Percentiles rank a stretch among this genome's conserved stretches.
These are phyloP conservation scores for Omphalotus guepiniiformis DNA, from an alignment of 768 basidiomycete genomes.

Conservation along the genomic window DNA sequence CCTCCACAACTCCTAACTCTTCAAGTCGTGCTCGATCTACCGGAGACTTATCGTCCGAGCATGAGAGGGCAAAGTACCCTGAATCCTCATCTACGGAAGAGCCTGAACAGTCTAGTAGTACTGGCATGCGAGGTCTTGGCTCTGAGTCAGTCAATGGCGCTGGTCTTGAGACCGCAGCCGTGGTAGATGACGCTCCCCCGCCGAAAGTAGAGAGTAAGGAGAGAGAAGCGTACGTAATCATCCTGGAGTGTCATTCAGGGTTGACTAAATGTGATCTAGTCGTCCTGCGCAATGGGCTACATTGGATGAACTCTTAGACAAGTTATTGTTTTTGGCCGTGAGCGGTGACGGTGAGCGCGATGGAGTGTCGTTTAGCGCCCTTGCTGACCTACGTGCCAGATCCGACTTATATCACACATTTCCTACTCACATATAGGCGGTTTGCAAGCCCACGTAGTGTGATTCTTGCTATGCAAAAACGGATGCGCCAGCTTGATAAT, in stretches of 20 bases:
- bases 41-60: constrained; percentile 42
- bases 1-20: constrained; percentile 36
- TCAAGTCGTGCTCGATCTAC: constrained; percentile 53
- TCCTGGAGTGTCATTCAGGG: background rate
- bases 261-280: constrained; percentile 19
- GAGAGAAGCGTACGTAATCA: constrained; percentile 48
- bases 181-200: constrained; percentile 11
- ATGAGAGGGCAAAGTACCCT: constrained; percentile 31
- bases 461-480: constrained; percentile 84
- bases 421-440: constrained; percentile 78
- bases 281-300: constrained; percentile 70
- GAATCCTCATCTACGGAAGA: constrained; percentile 2
- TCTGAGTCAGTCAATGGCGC: no score
- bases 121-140: background rate
- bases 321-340: constrained; percentile 75
- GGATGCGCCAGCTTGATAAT: constrained; percentile 72
- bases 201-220: constrained; percentile 26
- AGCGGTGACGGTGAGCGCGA: constrained; percentile 71
- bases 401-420: constrained; percentile 71
- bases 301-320: constrained; percentile 76
- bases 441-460: constrained; percentile 78
- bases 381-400: constrained; percentile 37
- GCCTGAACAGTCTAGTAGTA: background rate
- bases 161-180: no score
- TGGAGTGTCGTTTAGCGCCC: background rate